These are phyloP conservation scores for Phytophthora europaea DNA, from an alignment of 352 stramenopile genomes.

Conservation along the genomic window DNA sequence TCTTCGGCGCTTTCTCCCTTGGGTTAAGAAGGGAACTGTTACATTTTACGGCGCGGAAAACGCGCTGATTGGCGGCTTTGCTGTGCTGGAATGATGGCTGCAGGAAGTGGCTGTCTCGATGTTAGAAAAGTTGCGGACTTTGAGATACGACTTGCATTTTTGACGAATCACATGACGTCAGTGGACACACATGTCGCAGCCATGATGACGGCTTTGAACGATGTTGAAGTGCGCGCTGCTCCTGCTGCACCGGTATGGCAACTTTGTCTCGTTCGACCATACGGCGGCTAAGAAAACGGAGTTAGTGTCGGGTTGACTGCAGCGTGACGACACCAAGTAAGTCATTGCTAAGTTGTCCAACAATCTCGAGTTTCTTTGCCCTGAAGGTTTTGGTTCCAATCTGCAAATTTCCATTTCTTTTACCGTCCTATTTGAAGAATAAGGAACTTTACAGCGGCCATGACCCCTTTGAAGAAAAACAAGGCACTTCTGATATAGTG, in stretches of 20 bases:
- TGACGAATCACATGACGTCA: conserved; percentile 13
- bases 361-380: no score
- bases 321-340: no score
- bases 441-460: no score
- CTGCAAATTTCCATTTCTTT: no score
- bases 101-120: not conserved
- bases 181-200: conserved; percentile 21
- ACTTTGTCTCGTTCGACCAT: not conserved
- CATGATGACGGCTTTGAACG: conserved; percentile 2
- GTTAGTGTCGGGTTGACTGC: no score
- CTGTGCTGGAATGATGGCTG: conserved; percentile 4
- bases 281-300: no score
- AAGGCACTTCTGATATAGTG: no score
- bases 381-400: no score
- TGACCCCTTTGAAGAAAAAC: no score
- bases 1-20: conserved; percentile 36
- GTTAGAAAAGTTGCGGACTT: not conserved
- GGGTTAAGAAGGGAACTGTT: conserved; percentile 20
- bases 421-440: no score
- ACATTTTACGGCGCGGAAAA: conserved; percentile 8
- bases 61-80: conserved; percentile 20
- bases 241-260: conserved; percentile 7
- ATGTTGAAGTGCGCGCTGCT: conserved; percentile 23
- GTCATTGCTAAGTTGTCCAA: no score
- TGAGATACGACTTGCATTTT: not conserved